These are phyloP conservation scores for Clarireedia monteithiana DNA, from an alignment of 2,329 filamentous ascomycete genomes.

Conservation along the genomic window DNA sequence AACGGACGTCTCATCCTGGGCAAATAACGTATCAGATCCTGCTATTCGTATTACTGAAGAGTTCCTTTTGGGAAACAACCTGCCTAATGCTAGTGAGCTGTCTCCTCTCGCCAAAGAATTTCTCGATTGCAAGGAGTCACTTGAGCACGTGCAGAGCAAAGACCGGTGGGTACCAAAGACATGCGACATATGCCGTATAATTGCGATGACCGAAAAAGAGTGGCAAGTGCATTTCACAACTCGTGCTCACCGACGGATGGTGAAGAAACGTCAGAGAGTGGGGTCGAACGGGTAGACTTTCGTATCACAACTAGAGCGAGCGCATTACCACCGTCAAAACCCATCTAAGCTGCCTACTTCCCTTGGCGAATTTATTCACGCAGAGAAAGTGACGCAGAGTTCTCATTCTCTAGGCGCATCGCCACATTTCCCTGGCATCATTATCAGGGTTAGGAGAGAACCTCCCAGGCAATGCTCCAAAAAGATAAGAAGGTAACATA, in stretches of 20 bases:
- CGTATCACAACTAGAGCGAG: neutral
- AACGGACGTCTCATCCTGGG: slow-evolving; percentile 57
- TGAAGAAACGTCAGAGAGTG: slow-evolving; percentile 18
- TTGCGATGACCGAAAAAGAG: slow-evolving; percentile 46
- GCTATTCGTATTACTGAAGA: slow-evolving; percentile 52
- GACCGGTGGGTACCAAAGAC: slow-evolving; percentile 43
- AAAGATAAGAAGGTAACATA: too few relatives aligned
- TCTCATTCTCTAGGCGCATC: neutral
- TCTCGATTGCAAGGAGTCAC: slow-evolving; percentile 43
- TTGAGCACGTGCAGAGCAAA: slow-evolving; percentile 33
- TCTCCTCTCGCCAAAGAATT: slow-evolving; percentile 48
- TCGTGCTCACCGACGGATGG: slow-evolving; percentile 31
- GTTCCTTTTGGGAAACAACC: slow-evolving; percentile 52
- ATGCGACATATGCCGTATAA: slow-evolving; percentile 68
- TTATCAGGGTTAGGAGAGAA: too few relatives aligned
- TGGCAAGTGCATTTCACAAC: slow-evolving; percentile 41
- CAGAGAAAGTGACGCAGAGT: neutral
- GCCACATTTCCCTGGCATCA: too few relatives aligned
- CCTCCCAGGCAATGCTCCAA: too few relatives aligned
- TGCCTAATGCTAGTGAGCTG: slow-evolving; percentile 44
- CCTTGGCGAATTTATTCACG: neutral
- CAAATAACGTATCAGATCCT: slow-evolving; percentile 53
- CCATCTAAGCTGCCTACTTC: neutral
- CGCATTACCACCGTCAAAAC: neutral
- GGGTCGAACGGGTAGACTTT: neutral